Conservation (phyloP, 1,284 basidiomycete genomes). For the Xanthoconium separans region DNA sequence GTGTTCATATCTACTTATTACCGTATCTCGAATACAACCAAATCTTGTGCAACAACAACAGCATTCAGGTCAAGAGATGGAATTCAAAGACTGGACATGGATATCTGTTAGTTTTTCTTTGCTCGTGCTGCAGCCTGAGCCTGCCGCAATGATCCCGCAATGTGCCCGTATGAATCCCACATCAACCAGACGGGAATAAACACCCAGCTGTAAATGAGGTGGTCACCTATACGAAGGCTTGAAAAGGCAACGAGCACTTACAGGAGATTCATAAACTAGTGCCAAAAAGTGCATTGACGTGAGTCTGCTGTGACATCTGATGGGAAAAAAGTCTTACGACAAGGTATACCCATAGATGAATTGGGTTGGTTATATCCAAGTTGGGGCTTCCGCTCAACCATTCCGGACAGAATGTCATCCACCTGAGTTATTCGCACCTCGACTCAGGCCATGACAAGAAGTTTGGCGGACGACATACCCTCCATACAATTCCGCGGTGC, state of each 20-base stretch:
- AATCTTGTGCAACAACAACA: too few relatives aligned
- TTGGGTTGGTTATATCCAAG: slow-evolving; percentile 65
- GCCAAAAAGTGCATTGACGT: background rate
- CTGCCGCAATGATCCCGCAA: slow-evolving; percentile 56
- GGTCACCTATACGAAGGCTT: slow-evolving; percentile 12
- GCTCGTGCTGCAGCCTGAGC: slow-evolving; percentile 36
- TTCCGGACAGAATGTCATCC: slow-evolving; percentile 85
- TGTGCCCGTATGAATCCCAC: slow-evolving; percentile 71
- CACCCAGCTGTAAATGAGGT: slow-evolving; percentile 61
- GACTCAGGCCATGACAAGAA: background rate
- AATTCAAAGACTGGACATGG: too few relatives aligned
- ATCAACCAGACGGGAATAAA: slow-evolving; percentile 71
- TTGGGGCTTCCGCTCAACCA: slow-evolving; percentile 77
- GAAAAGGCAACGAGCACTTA: slow-evolving; percentile 37
- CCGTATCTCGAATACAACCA: background rate
- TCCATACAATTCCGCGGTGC: slow-evolving; percentile 75
- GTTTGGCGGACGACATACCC: slow-evolving; percentile 44
- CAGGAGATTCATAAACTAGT: slow-evolving; percentile 77
- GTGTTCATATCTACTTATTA: background rate
- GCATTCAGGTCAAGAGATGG: background rate
- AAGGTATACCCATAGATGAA: slow-evolving; percentile 58
- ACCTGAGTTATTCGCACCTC: slow-evolving; percentile 39
- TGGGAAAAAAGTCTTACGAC: slow-evolving; percentile 35
- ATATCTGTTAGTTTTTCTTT: slow-evolving; percentile 38
- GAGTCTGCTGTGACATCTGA: background rate